Evolutionary conservation across 805 yeast genomes (phyloP), one percentile per base, ranked within the genome.

Genomic region (Metschnikowia dekortorum): DNA sequence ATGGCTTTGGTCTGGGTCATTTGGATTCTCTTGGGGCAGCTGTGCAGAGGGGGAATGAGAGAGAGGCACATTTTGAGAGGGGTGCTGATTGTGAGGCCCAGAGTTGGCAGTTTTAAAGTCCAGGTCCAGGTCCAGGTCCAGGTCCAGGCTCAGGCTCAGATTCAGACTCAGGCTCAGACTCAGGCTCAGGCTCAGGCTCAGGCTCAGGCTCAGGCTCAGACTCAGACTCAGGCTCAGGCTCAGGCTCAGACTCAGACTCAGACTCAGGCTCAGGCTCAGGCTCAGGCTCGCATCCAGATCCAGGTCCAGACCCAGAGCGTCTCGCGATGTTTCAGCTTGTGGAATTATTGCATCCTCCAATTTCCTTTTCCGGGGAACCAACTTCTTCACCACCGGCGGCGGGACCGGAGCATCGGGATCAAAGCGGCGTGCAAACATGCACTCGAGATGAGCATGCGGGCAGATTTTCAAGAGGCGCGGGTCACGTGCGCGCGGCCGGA

Each of bases 391-490:
- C 35, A 47, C 42, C 14, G 52, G 49, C 32, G 41, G 47, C 16
- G 65, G 48, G 8, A 61, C 60, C 38, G 62, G 62, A 9, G 55
- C 58, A 41, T 47, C 50, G 16, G 88, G 88, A 55, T 81, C 87
- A 58, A 79, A 84, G 62, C 89, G 71, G 13, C 79, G 76, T 8
- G 86, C 87, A 69, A 84, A 84, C 89, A 84, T 82, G 30, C 45
- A 22, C 49, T 28, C 32, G 45, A 33, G 47, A 39, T 39, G 50
- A 36, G 46, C 39, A 32, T 26, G 37, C 33, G 49, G 40, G 22
- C 37, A 39, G 46, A 37, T 36, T 50, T 57, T 33, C 39, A 16
- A 26, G 34, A 8, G 32, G 16, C 8, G 18, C 39, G 18, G 41
- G 47, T 43, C 51, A 48, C 51, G 51, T 48, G 51, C 43, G 40